Base-by-base conservation (phyloP, 495 filamentous ascomycete genomes). In the Neurospora sp. region DNA sequence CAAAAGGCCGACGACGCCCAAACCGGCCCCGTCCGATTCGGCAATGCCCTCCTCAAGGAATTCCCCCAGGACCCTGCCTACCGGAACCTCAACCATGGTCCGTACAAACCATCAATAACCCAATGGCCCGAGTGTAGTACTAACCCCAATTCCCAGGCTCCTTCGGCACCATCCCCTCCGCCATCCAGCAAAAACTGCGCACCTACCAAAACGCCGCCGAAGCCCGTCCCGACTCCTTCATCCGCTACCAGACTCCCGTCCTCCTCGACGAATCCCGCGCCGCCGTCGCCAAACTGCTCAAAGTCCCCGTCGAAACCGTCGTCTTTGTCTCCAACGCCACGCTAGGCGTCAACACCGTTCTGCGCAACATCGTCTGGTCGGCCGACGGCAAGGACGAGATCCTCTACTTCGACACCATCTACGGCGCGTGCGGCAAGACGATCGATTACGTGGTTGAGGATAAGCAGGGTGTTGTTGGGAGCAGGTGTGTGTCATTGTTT, bases 311-410 rank as follows among this genome's bases (percentile, higher is more conserved):
- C 38, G 82, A 88, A 1, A 90, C 90, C 22, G 82, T 90, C 65
- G 94, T 96, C 4, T 89, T 94, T 70, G 91, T 97, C 12, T 86
- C 88, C 48, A 97, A 98, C 81, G 91, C 93, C 65, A 94, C 93
- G 0, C 90, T 88, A 0, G 94, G 91, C 65, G 83, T 96, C 69
- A 93, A 93, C 81, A 93, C 91, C 6, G 88, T 97, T 5, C 85
- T 97, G 20, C 89, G 89, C 70, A 93, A 91, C 77, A 78, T 97
- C 12, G 77, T 79, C 4, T 93, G 83, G 83, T 72, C 77, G 42
- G 14, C 61, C 75, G 78, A 86, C 71, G 79, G 84, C 0, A 85
- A 85, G 37, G 91, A 92, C 73, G 86, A 87, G 22, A 87, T 94
- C 59, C 73, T 94, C 35, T 85, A 86, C 73, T 94, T 97, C 77